Evolutionary conservation across 179 eudicot species (phyloP).

Genomic region (Camellia oleifera): DNA sequence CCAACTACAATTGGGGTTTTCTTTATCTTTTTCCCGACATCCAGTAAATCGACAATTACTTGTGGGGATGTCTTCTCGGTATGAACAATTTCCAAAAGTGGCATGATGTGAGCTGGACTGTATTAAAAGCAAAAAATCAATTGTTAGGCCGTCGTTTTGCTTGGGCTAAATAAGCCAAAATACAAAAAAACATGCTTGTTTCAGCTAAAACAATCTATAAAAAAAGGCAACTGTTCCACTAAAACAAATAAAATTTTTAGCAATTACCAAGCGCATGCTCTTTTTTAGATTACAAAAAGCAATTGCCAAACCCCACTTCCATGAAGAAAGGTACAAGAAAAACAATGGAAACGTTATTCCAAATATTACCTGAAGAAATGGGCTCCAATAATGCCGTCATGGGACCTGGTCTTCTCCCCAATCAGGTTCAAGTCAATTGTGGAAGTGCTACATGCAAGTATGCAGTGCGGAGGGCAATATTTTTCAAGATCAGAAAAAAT

Average conservation of each 20-base stretch:
- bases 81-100: conserved; percentile 92
- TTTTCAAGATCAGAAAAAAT: conserved; percentile 85
- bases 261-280: too few relatives aligned
- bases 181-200: background rate
- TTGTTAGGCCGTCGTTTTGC: too few relatives aligned
- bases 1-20: conserved; percentile 96
- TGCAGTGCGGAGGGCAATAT: conserved; percentile 86
- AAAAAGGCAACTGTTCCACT: too few relatives aligned
- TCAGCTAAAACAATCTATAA: too few relatives aligned
- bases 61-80: conserved; percentile 89
- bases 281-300: too few relatives aligned
- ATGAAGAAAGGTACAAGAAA: background rate
- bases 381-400: conserved; percentile 85
- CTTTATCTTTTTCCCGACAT: conserved; percentile 87
- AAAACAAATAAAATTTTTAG: too few relatives aligned
- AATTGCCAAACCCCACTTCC: too few relatives aligned
- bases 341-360: background rate
- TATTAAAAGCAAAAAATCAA: conserved; percentile 20
- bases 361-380: conserved; percentile 82
- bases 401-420: conserved; percentile 83
- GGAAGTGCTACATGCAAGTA: conserved; percentile 94
- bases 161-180: background rate
- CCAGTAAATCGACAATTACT: conserved; percentile 75
- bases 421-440: conserved; percentile 89
- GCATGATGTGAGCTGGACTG: conserved; percentile 98